Base-by-base conservation (phyloP, 352 stramenopile species). In the Phytophthora idaei region DNA sequence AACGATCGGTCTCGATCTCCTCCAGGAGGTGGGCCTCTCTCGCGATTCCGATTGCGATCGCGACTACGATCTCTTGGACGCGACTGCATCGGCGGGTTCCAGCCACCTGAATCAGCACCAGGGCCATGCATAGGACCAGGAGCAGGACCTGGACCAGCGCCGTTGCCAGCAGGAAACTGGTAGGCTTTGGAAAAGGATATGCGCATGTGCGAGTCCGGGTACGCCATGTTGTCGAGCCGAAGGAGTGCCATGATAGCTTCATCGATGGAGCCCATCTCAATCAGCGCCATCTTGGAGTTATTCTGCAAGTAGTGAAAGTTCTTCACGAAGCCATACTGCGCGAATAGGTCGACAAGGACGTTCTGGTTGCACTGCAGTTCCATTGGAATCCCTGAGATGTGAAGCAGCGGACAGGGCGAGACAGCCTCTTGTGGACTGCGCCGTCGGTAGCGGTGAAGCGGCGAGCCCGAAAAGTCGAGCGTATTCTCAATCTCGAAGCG, bases 401-500 rank as follows among this genome's bases (percentile, higher is more conserved):
- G 87, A 29, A 94, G 75, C 37, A 92, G 59, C 27, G 84, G 71
- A 34, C 72, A 83, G 0, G 84, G 84, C 25, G 84, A 74, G 15
- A 86, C 81, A n/a, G 84, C 87, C 32, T 94, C 84, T 31, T 80
- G 57, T 8, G 80, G 74, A 54, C 69, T 81, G 46, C 85, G 87
- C 37, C 83, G 85, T 45, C 85, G 84, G 70, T 93, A 94, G 21
- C 87, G 87, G 55, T 94, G 87, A 21, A 89, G 76, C 36, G 80
- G 83, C n/a, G 87, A 92, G 8, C 67, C 63, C n/a, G 83, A 78
- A 65, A 88, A 94, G 57, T 94, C 87, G 12, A 78, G 74, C 47
- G 87, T 94, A 69, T 94, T 94, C 50, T 94, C 83, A 25, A 93
- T 71, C 64, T 94, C 87, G 46, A 94, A 94, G 50, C 71, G 80